These are phyloP conservation scores for Pythium folliculosum DNA, from an alignment of 352 stramenopile species.

Conservation along the genomic window DNA sequence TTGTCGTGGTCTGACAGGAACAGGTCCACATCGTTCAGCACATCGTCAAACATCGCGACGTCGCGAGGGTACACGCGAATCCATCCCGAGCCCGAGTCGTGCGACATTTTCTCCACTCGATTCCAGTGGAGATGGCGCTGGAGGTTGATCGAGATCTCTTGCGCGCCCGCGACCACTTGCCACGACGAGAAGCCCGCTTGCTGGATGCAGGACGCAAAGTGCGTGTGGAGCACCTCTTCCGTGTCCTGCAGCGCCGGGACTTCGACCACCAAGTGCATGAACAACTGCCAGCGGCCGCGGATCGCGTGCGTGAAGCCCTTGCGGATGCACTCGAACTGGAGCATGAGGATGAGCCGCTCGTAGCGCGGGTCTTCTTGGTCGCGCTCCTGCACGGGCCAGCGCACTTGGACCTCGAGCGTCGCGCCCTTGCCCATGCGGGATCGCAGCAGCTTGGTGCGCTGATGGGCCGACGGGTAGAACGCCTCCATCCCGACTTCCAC, in stretches of 20 bases:
- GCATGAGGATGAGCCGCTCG: slow-evolving; percentile 83
- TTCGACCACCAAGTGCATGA: slow-evolving; percentile 83
- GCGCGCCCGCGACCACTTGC: slow-evolving; percentile 81
- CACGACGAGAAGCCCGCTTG: slow-evolving; percentile 80
- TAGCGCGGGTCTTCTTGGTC: slow-evolving; percentile 88
- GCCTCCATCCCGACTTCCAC: slow-evolving; percentile 87
- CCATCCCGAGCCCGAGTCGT: slow-evolving; percentile 83
- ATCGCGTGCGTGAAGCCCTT: slow-evolving; percentile 68
- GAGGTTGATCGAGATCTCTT: slow-evolving; percentile 88
- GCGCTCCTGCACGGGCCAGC: slow-evolving; percentile 84
- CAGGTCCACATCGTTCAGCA: slow-evolving; percentile 67
- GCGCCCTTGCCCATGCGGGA: slow-evolving; percentile 83
- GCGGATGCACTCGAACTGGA: slow-evolving; percentile 85
- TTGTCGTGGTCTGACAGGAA: slow-evolving; percentile 67
- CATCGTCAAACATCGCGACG: slow-evolving; percentile 75
- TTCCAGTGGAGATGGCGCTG: slow-evolving; percentile 89
- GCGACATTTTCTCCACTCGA: slow-evolving; percentile 86
- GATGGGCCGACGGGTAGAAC: slow-evolving; percentile 84
- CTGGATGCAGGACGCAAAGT: slow-evolving; percentile 83
- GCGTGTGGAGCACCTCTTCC: slow-evolving; percentile 53
- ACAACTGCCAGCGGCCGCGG: slow-evolving; percentile 81
- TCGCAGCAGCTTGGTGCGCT: slow-evolving; percentile 78
- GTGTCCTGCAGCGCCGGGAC: slow-evolving; percentile 53
- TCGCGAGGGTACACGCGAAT: slow-evolving; percentile 85
- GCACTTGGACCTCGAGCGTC: slow-evolving; percentile 84